These are phyloP conservation scores for Mycena pura DNA, from an alignment of 768 basidiomycete genomes.

Conservation along the genomic window DNA sequence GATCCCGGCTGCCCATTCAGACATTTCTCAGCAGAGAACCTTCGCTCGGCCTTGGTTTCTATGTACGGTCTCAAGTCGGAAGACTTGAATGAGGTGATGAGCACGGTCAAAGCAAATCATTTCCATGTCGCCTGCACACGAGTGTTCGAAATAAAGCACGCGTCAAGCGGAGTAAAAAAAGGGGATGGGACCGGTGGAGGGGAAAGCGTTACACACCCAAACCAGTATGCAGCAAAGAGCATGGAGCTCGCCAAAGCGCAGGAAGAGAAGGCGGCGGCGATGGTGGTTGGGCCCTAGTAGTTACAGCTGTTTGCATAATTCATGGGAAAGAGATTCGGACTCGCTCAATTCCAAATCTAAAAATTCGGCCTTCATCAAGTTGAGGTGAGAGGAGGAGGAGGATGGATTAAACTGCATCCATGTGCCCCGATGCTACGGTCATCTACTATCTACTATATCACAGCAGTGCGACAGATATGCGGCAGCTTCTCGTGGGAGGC, in stretches of 20 bases:
- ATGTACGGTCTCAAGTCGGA: constrained; percentile 68
- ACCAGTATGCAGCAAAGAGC: constrained; percentile 83
- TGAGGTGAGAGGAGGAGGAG: too few relatives aligned
- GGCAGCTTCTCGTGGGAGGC: too few relatives aligned
- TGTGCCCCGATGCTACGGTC: too few relatives aligned
- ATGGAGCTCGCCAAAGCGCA: constrained; percentile 64
- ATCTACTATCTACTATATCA: too few relatives aligned
- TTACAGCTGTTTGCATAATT: too few relatives aligned
- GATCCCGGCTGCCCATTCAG: constrained; percentile 95
- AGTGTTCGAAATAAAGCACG: constrained; percentile 94
- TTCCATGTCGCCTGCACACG: constrained; percentile 97
- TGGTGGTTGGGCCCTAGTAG: constrained; percentile 46
- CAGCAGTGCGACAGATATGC: too few relatives aligned
- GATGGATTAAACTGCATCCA: too few relatives aligned
- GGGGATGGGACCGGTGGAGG: constrained; percentile 88
- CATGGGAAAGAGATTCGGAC: too few relatives aligned
- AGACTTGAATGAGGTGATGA: constrained; percentile 85
- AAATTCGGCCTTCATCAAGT: too few relatives aligned
- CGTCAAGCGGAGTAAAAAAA: constrained; percentile 72
- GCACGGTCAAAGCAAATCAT: constrained; percentile 77
- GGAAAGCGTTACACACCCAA: constrained; percentile 93
- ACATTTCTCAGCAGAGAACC: constrained; percentile 84
- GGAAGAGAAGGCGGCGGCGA: constrained; percentile 47
- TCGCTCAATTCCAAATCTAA: too few relatives aligned
- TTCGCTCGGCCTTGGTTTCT: constrained; percentile 77